phyloP scores from a whole-genome alignment of 208 protist genomes.

The Wallacemonas sp. region DNA sequence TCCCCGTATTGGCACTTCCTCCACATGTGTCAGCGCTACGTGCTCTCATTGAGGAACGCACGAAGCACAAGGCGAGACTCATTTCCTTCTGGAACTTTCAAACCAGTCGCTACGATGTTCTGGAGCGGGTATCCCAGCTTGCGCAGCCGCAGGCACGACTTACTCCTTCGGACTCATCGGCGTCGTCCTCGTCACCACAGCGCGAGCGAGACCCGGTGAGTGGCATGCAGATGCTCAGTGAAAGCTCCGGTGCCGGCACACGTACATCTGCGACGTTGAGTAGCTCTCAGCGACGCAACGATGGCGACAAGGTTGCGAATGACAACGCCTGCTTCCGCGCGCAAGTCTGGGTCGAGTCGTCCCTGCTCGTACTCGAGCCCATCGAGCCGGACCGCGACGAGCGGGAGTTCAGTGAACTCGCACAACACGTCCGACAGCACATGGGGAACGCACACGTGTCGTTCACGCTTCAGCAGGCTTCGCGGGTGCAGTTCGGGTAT shows the following conservation, averaged over 20 bases:
- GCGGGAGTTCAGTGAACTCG: constrained; percentile 46
- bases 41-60: constrained; percentile 22
- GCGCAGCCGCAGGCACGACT: constrained; percentile 28
- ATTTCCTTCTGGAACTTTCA: constrained; percentile 65
- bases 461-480: constrained; percentile 42
- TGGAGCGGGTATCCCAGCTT: constrained; percentile 29
- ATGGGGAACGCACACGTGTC: constrained; percentile 42
- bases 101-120: constrained; percentile 38
- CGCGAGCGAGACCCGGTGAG: neutral
- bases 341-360: constrained; percentile 69
- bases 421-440: constrained; percentile 38
- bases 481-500: constrained; percentile 47
- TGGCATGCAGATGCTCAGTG: neutral
- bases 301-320: neutral
- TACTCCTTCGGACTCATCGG: neutral
- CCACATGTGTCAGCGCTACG: constrained; percentile 22
- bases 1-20: constrained; percentile 24
- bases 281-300: neutral
- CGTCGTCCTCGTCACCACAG: neutral
- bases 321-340: constrained; percentile 26
- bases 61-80: constrained; percentile 28
- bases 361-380: constrained; percentile 43
- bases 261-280: constrained; percentile 6
- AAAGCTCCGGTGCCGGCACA: neutral
- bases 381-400: constrained; percentile 40